Evolutionary conservation across 441 rosid species (phyloP).

Genomic region (Syzygium syzygioides): DNA sequence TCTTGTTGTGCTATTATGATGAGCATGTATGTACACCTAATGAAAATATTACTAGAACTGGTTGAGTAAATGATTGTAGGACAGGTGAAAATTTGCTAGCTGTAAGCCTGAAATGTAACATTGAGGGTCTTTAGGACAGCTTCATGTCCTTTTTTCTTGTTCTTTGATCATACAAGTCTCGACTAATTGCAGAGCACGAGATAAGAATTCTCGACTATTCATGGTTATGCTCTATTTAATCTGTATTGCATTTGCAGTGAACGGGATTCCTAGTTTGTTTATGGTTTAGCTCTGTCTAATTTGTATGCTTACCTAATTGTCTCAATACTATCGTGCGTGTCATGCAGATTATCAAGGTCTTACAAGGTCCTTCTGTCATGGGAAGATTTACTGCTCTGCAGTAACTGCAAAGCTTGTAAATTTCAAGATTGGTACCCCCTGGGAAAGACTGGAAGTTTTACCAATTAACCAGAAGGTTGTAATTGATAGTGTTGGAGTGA

Average conservation of each 20-base stretch:
- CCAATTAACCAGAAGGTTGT: slow-evolving; percentile 62
- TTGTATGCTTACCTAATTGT: neutral
- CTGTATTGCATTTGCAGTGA: neutral
- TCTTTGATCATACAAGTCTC: neutral
- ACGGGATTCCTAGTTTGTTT: neutral
- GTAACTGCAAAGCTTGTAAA: slow-evolving; percentile 84
- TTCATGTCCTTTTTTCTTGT: neutral
- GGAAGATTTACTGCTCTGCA: slow-evolving; percentile 86
- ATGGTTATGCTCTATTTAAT: neutral
- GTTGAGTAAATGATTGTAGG: neutral
- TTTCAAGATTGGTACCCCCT: slow-evolving; percentile 79
- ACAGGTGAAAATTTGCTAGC: neutral
- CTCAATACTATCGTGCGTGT: neutral
- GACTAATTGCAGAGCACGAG: neutral
- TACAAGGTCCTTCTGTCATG: slow-evolving; percentile 78
- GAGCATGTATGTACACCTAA: neutral
- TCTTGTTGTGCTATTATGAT: neutral
- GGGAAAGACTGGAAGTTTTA: slow-evolving; percentile 70
- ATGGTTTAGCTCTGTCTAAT: neutral
- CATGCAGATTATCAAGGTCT: slow-evolving; percentile 93
- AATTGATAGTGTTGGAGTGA: slow-evolving; percentile 59
- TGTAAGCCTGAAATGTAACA: neutral
- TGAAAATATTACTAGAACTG: neutral
- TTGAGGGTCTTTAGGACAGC: neutral
- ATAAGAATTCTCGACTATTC: neutral